These are phyloP conservation scores for Phytophthora multivora DNA, from an alignment of 352 stramenopile species.

Conservation along the genomic window DNA sequence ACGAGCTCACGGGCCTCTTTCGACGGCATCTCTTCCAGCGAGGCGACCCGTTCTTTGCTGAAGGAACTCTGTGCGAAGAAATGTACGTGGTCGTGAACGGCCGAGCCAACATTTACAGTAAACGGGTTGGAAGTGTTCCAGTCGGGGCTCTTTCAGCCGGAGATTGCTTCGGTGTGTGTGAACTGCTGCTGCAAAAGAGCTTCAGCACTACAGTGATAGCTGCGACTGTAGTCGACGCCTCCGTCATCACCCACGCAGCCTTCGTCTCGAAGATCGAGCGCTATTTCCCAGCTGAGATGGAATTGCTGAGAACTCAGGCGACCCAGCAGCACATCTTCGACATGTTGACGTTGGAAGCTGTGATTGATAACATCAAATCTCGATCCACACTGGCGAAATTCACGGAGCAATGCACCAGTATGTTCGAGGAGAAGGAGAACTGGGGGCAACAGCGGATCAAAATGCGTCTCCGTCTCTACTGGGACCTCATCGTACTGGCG, in stretches of 20 bases:
- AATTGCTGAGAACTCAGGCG: slow-evolving; percentile 41
- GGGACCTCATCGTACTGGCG: slow-evolving; percentile 56
- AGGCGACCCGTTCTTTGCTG: slow-evolving; percentile 59
- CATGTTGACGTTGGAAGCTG: slow-evolving; percentile 46
- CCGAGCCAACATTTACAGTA: slow-evolving; percentile 63
- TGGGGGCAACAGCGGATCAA: slow-evolving; percentile 49
- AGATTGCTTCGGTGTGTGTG: slow-evolving; percentile 65
- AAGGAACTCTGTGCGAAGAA: slow-evolving; percentile 70
- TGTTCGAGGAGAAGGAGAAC: slow-evolving; percentile 66
- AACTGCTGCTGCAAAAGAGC: slow-evolving; percentile 66
- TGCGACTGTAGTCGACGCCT: slow-evolving; percentile 57
- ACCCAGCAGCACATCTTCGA: slow-evolving; percentile 58
- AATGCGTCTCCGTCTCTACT: slow-evolving; percentile 61
- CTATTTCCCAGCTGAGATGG: slow-evolving; percentile 50
- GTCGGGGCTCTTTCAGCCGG: slow-evolving; percentile 59
- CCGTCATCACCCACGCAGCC: slow-evolving; percentile 49
- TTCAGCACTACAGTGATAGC: slow-evolving; percentile 57
- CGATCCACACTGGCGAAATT: slow-evolving; percentile 50
- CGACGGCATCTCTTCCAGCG: slow-evolving; percentile 68
- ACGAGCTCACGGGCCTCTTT: slow-evolving; percentile 75
- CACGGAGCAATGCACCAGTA: slow-evolving; percentile 57
- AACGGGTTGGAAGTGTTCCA: slow-evolving; percentile 39
- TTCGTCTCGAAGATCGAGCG: slow-evolving; percentile 56
- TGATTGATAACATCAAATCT: slow-evolving; percentile 56
- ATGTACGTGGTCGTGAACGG: slow-evolving; percentile 74